A percentile compares a stretch with the other conserved stretches of the same genome.
These are phyloP conservation scores for Schoenoplectus tabernaemontani DNA, from an alignment of 202 grass and related monocot genomes.

Conservation along the genomic window DNA sequence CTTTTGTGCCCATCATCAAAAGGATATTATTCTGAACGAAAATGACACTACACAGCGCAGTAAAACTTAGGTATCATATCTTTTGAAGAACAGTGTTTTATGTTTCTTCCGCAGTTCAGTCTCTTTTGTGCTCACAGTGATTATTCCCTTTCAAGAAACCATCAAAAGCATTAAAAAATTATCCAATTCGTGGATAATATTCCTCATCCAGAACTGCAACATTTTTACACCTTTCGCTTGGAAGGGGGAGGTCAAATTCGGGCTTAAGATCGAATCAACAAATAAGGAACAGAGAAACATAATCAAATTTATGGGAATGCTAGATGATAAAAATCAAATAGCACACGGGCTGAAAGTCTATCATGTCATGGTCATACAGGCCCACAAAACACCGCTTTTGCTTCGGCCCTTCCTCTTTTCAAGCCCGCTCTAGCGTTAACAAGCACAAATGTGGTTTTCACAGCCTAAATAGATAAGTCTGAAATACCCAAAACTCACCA, in stretches of 20 bases:
- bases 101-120: background rate
- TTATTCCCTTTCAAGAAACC: background rate
- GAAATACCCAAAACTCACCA: background rate
- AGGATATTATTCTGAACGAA: background rate
- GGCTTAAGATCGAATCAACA: background rate
- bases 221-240: background rate
- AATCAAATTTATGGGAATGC: background rate
- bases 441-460: background rate
- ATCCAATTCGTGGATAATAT: background rate
- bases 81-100: background rate
- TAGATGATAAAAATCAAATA: background rate
- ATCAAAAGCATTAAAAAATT: background rate
- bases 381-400: background rate
- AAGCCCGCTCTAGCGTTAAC: background rate
- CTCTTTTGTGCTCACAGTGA: background rate
- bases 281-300: background rate
- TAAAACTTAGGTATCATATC: background rate
- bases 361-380: background rate
- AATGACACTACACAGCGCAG: background rate
- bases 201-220: background rate
- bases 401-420: background rate
- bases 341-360: background rate
- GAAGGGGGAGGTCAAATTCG: background rate
- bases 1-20: background rate
- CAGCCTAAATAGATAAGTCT: background rate